Base-by-base conservation (phyloP, 1,139 yeast species). In the Yamadazyma jaroonii region DNA sequence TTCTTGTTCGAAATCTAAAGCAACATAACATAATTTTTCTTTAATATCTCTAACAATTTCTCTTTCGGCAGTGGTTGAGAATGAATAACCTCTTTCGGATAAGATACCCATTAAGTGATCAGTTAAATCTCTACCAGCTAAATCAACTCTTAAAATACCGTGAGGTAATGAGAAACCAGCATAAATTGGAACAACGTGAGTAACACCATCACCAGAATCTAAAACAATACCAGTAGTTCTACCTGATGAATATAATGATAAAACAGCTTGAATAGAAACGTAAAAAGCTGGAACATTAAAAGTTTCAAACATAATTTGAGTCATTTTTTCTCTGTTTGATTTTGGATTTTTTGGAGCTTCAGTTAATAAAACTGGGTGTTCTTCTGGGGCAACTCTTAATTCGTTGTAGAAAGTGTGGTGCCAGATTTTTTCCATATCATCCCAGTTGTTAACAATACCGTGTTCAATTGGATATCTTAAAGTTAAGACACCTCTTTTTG, bases 391-490 rank as follows among this genome's bases (percentile, higher is more conserved):
- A 69, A 92, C 95, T 77, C 96, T 86, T 73, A 87, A 84, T 75
- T 87, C 96, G 75, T 87, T 88, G 89, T 86, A 87, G 78, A 87
- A 88, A 59, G 96, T 87, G 81, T 87, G 96, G 74, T 87, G 96
- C 96, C 97, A 88, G 77, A 92, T 92, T 81, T 87, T 92, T 84
- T 90, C 98, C 97, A 92, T 92, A 72, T 92, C 98, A 68, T 92
- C 97, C 98, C 98, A 92, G 92, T 92, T 92, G 77, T 96, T 92
- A 55, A 92, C 98, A 59, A 92, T 89, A 87, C 98, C 98, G 81
- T 92, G 98, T 79, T 92, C 98, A 69, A 92, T 92, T 66, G 98
- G 98, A 80, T 92, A 92, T 77, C 96, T 87, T 71, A 92, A 79
- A 62, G 97, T 89, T 68, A 92, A 84, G 67, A 92, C 90, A 89